Conservation (phyloP, 805 yeast genomes). For the Schwanniomyces occidentalis region DNA sequence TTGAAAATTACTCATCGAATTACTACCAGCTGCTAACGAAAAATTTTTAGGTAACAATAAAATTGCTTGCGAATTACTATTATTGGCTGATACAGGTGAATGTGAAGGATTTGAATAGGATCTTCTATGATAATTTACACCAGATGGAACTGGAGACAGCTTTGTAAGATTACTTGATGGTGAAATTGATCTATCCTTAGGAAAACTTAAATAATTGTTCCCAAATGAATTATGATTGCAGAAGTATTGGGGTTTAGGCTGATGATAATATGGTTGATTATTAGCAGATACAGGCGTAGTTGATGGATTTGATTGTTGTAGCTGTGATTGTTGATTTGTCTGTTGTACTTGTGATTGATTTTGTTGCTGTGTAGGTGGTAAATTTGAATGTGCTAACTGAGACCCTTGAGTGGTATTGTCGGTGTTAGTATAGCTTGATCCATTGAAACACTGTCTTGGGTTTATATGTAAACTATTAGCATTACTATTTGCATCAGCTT, state of each 20-base stretch:
- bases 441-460: no score
- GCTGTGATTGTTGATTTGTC: no score
- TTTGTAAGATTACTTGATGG: conserved; percentile 17
- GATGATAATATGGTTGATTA: conserved; percentile 19
- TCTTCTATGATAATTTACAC: conserved; percentile 23
- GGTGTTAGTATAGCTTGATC: conserved; percentile 1
- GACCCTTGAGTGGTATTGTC: no score
- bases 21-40: conserved; percentile 19
- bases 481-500: no score
- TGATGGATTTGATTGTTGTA: no score
- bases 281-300: no score
- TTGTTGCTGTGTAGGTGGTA: no score
- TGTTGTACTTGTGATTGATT: no score
- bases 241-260: conserved; percentile 36
- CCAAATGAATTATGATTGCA: conserved; percentile 9
- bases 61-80: conserved; percentile 36
- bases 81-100: conserved; percentile 14
- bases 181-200: conserved; percentile 27
- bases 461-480: no score
- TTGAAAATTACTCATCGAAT: conserved; percentile 5
- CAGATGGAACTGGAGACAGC: conserved; percentile 18
- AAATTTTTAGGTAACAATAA: conserved; percentile 51
- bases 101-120: conserved; percentile 36
- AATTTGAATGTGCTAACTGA: no score
- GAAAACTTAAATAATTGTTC: conserved; percentile 4